Base-by-base conservation (phyloP, 192 early-diverging fungal species). In the Coemansia sp. region DNA sequence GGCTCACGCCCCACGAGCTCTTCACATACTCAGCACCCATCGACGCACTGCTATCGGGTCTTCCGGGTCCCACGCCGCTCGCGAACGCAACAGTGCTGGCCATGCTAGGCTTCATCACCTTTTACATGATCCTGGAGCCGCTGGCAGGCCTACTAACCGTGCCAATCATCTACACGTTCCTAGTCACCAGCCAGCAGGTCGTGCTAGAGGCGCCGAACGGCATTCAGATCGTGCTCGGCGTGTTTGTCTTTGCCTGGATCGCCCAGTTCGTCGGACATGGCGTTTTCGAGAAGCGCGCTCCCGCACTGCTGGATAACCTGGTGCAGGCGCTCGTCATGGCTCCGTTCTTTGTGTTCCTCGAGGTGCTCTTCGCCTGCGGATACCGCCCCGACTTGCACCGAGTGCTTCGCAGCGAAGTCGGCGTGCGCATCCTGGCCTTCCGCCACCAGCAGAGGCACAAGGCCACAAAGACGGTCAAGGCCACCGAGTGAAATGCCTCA, bases 221-320 rank as follows among this genome's bases (percentile, higher is more conserved):
- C 35, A 73, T 85, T 28, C 71, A 62, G 20, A 67, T 87, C 41
- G 88, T 90, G 10, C 52, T 85, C 11, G 78, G 39, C 21, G 58
- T 93, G 57, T 93, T 94, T 71, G 76, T 90, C 38, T 21, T 76
- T 39, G 82, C 89, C 41, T 98, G 96, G 96, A 84, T 94, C 57
- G 72, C 86, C 9, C 96, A 98, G 75, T 95, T 98, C 75, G 82
- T 91, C 62, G 93, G 95, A 39, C 95, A 97, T 64, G 93, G 93
- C 50, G 79, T 92, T 31, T 88, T 79, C 55, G 96, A 98, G 64
- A 89, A 87, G 66, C 86, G 95, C 69, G 90, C 89, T 2, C 96
- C 96, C 1, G 93, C 93, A 21, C 73, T 98, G 25, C 47, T 92
- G 23, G 92, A 98, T 66, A 95, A 94, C 72, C 69, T 94, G 14